A percentile compares a stretch with the other conserved stretches of the same genome.
These are phyloP conservation scores for Clarkia xantiana DNA, from an alignment of 345 rosid genomes.

Conservation along the genomic window DNA sequence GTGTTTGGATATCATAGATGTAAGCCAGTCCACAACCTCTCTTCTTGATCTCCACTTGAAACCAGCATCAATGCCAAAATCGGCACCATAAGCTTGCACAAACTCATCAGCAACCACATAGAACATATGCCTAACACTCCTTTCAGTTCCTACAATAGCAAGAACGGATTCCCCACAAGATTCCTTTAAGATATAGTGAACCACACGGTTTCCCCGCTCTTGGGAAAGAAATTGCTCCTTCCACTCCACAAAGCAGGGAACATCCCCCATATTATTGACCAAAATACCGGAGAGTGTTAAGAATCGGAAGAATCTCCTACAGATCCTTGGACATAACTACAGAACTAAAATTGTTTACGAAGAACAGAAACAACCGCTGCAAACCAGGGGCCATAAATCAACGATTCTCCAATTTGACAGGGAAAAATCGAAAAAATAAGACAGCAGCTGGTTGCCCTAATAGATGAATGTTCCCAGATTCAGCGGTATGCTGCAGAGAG, in stretches of 20 bases:
- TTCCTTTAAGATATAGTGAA: constrained; percentile 32
- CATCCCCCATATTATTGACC: constrained; percentile 21
- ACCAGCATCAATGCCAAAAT: constrained; percentile 8
- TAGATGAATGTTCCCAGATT: neutral
- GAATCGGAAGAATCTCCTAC: constrained; percentile 10
- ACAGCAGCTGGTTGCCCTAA: neutral
- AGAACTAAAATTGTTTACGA: constrained; percentile 1
- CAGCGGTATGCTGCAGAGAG: too few relatives aligned
- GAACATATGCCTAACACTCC: constrained; percentile 44
- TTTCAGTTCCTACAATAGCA: constrained; percentile 34
- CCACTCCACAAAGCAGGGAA: constrained; percentile 25
- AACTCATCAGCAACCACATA: constrained; percentile 26
- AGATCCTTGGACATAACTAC: constrained; percentile 19
- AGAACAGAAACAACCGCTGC: neutral
- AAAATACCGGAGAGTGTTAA: constrained; percentile 11
- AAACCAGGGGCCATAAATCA: constrained; percentile 3
- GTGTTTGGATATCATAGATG: constrained; percentile 42
- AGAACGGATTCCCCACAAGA: constrained; percentile 19
- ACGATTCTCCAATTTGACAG: neutral
- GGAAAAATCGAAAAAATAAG: neutral
- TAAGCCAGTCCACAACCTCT: constrained; percentile 39
- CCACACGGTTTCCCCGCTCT: constrained; percentile 31
- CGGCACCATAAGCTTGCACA: constrained; percentile 14
- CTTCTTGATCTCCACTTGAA: constrained; percentile 37
- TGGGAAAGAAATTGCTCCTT: constrained; percentile 28